A percentile compares a stretch with the other conserved stretches of the same genome.
These are phyloP conservation scores for Cryoendolithus antarcticus DNA, from an alignment of 2,329 filamentous ascomycete genomes.

Conservation along the genomic window DNA sequence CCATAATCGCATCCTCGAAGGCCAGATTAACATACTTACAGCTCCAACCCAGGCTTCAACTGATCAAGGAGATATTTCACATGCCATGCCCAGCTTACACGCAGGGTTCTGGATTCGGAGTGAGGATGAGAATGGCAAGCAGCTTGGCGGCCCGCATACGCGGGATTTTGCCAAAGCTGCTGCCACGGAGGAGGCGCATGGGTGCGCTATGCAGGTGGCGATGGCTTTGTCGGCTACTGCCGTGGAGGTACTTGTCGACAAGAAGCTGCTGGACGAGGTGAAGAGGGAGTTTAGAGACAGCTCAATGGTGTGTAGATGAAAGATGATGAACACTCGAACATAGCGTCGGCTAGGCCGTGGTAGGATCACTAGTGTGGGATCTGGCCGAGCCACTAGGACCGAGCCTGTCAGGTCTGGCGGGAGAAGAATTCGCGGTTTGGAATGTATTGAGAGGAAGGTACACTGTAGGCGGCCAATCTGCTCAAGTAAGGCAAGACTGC, in stretches of 20 bases:
- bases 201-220: slow-evolving; percentile 16
- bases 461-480: no score
- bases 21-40: slow-evolving; percentile 30
- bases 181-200: slow-evolving; percentile 23
- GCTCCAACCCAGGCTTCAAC: slow-evolving; percentile 42
- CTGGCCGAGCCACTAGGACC: no score
- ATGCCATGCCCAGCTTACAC: slow-evolving; percentile 44
- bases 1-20: slow-evolving; percentile 17
- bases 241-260: slow-evolving; percentile 22
- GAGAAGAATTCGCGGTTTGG: no score
- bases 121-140: slow-evolving; percentile 16
- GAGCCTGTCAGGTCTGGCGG: no score
- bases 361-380: no score
- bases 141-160: slow-evolving; percentile 26
- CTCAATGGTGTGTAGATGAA: not conserved
- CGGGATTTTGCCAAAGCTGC: slow-evolving; percentile 28
- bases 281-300: slow-evolving; percentile 19
- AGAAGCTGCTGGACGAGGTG: slow-evolving; percentile 15
- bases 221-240: slow-evolving; percentile 25
- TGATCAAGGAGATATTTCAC: slow-evolving; percentile 48
- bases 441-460: no score
- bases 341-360: no score
- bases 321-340: no score
- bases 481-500: no score
- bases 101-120: slow-evolving; percentile 37